Evolutionary conservation across 2,329 filamentous ascomycete genomes (phyloP).

Genomic region (Thielaviopsis populi): DNA sequence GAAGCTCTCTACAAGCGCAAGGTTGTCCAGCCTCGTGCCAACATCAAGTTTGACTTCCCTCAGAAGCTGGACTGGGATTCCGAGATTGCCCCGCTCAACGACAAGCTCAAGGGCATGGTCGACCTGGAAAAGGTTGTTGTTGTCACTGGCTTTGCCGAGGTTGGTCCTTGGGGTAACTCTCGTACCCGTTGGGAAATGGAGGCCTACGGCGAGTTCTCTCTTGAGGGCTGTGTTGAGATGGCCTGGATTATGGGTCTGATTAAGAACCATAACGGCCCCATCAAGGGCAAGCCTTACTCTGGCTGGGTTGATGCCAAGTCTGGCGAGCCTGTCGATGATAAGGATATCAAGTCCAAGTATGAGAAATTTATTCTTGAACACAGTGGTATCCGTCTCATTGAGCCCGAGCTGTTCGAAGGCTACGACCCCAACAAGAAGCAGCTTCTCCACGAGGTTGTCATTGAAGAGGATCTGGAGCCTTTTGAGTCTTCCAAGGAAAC

Average conservation of each 20-base stretch:
- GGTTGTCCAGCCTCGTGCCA: slow-evolving; percentile 81
- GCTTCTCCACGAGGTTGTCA: slow-evolving; percentile 91
- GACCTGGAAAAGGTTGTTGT: slow-evolving; percentile 97
- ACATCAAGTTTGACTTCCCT: slow-evolving; percentile 96
- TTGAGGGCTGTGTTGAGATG: slow-evolving; percentile 98
- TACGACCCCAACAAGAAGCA: slow-evolving; percentile 99
- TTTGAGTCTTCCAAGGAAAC: slow-evolving; percentile 97
- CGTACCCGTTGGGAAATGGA: slow-evolving; percentile 99
- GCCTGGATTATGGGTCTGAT: slow-evolving; percentile 99
- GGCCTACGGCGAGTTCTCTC: slow-evolving; percentile 85
- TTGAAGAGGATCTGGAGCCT: slow-evolving; percentile 90
- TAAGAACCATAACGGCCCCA: slow-evolving; percentile 90
- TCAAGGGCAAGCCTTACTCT: slow-evolving; percentile 93
- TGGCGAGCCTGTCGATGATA: slow-evolving; percentile 90
- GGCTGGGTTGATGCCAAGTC: slow-evolving; percentile 94
- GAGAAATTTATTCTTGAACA: slow-evolving; percentile 95
- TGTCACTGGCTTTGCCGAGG: slow-evolving; percentile 88
- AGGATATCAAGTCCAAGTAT: slow-evolving; percentile 94
- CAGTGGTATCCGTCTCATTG: slow-evolving; percentile 91
- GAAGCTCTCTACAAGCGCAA: slow-evolving; percentile 93
- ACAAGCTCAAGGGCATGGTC: slow-evolving; percentile 89
- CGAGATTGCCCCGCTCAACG: slow-evolving; percentile 78
- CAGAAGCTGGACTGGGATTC: slow-evolving; percentile 78
- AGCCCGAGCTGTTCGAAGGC: slow-evolving; percentile 89
- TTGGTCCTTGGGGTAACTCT: slow-evolving; percentile 97